phyloP scores from a whole-genome alignment of 2,329 filamentous ascomycete genomes.

The Graphiopsis chlorocephala region DNA sequence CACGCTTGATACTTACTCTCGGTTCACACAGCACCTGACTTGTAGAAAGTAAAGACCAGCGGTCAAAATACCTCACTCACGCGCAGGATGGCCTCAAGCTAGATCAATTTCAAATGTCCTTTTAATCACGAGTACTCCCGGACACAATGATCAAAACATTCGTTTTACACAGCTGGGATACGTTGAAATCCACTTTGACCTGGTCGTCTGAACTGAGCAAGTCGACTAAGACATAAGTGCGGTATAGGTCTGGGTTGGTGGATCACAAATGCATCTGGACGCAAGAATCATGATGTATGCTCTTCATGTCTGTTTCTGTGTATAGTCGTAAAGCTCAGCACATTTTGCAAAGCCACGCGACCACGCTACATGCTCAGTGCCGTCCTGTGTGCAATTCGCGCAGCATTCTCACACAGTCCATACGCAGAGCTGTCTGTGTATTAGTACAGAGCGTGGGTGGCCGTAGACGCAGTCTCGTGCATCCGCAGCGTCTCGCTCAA shows the following conservation, averaged over 20 bases:
- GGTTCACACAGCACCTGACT: neutral
- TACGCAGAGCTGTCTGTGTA: neutral
- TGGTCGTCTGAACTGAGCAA: too few species aligned
- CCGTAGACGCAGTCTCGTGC: neutral
- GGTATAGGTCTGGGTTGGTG: too few species aligned
- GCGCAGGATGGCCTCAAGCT: neutral
- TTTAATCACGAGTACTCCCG: neutral
- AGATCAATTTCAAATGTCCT: neutral
- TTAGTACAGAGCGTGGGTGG: constrained; percentile 6
- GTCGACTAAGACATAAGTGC: too few species aligned
- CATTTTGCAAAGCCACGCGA: neutral
- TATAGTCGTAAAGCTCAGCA: constrained; percentile 9
- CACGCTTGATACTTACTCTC: too few species aligned
- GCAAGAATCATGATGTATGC: neutral
- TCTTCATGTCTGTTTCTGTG: neutral
- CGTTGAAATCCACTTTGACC: too few species aligned
- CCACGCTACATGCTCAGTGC: constrained; percentile 7
- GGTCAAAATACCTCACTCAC: neutral
- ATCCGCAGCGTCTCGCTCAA: neutral
- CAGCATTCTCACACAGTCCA: neutral
- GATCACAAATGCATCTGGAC: too few species aligned
- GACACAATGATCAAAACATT: too few species aligned
- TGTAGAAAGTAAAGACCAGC: neutral
- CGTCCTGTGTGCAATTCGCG: neutral
- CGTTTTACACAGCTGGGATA: too few species aligned